A percentile compares a stretch with the other conserved stretches of the same genome.
Evolutionary conservation across 768 basidiomycete species (phyloP).

Genomic region (Tricholomella constricta): DNA sequence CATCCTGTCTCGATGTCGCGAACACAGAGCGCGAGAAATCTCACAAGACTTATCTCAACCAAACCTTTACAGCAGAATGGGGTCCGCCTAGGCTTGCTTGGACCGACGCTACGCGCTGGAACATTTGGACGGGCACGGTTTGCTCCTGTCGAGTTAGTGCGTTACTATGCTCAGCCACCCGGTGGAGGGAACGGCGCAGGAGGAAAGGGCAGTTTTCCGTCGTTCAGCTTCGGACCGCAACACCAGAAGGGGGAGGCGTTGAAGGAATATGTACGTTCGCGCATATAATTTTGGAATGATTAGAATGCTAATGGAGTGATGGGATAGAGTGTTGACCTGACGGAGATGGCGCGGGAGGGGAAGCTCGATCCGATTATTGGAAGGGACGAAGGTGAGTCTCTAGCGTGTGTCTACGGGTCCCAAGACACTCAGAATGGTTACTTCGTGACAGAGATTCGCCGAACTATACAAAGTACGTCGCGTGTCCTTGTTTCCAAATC

Average conservation of each 20-base stretch:
- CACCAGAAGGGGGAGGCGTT: constrained; percentile 82
- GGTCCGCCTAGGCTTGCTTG: constrained; percentile 9
- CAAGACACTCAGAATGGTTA: background rate
- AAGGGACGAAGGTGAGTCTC: constrained; percentile 68
- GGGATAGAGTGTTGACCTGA: constrained; percentile 75
- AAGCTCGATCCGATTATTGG: constrained; percentile 93
- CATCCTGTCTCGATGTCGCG: constrained; percentile 2
- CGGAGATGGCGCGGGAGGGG: constrained; percentile 78
- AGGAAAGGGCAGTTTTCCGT: constrained; percentile 53
- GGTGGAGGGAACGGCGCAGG: constrained; percentile 33
- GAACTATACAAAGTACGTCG: constrained; percentile 84
- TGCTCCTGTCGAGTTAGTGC: constrained; percentile 15
- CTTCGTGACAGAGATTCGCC: constrained; percentile 70
- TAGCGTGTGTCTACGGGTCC: background rate
- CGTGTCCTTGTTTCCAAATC: background rate
- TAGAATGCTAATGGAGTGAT: background rate
- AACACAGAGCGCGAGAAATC: background rate
- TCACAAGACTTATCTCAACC: background rate
- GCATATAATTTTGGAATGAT: background rate
- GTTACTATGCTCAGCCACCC: constrained; percentile 52
- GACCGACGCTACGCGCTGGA: constrained; percentile 8
- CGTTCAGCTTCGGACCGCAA: constrained; percentile 59
- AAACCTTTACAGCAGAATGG: constrained; percentile 1
- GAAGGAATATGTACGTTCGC: constrained; percentile 65
- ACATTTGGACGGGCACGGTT: constrained; percentile 4